Conservation (phyloP, 1,284 basidiomycete species). For the Leccinum pachyderme region DNA sequence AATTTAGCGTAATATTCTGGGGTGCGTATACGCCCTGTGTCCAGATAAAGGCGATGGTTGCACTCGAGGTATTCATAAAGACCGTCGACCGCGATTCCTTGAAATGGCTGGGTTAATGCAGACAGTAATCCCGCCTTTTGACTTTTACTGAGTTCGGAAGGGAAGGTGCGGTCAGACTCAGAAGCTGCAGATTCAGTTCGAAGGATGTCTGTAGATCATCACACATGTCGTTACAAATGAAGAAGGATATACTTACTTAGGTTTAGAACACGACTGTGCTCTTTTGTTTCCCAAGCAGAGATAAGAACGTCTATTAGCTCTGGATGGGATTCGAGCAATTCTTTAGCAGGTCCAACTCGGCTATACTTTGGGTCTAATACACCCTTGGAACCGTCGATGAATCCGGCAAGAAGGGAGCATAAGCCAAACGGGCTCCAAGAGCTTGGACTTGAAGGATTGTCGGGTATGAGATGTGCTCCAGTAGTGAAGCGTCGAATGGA, state of each 20-base stretch:
- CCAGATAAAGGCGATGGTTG: not conserved
- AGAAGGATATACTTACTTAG: not conserved
- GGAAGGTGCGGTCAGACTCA: not conserved
- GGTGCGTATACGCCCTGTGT: too few relatives aligned
- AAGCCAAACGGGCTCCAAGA: not conserved
- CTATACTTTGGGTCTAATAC: not conserved
- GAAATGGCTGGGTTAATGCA: too few relatives aligned
- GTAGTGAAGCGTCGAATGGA: too few relatives aligned
- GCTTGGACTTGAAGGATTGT: not conserved
- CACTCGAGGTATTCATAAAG: not conserved
- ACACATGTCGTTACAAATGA: not conserved
- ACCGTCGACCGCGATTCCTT: not conserved
- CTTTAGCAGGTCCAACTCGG: not conserved
- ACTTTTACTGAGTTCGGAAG: not conserved
- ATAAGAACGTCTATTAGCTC: not conserved
- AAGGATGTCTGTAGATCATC: not conserved
- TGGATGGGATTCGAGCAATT: not conserved
- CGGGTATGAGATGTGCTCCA: not conserved
- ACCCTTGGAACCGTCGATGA: not conserved
- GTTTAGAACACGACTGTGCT: not conserved
- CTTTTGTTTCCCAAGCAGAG: not conserved
- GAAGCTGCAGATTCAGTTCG: not conserved
- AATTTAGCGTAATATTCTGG: not conserved
- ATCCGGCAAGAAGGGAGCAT: not conserved
- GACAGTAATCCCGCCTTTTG: too few relatives aligned